These are phyloP conservation scores for Aspergillus sclerotiicarbonarius DNA, from an alignment of 495 filamentous ascomycete species.

Conservation along the genomic window DNA sequence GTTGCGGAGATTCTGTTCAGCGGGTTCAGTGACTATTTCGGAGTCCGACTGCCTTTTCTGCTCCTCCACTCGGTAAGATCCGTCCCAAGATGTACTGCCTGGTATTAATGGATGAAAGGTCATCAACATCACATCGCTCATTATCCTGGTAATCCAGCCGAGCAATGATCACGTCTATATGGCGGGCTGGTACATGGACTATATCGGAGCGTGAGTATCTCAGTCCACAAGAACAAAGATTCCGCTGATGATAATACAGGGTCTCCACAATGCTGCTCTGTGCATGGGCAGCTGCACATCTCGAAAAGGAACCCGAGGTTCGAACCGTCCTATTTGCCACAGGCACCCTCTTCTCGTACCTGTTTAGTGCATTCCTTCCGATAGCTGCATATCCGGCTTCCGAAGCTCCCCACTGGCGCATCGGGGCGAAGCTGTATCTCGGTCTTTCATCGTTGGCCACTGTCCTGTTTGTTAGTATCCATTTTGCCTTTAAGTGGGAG, in stretches of 20 bases:
- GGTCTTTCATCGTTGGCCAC: slow-evolving; percentile 9
- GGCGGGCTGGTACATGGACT: slow-evolving; percentile 19
- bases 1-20: slow-evolving; percentile 19
- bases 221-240: background rate
- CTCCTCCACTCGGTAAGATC: slow-evolving; percentile 15
- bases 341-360: slow-evolving; percentile 18
- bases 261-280: slow-evolving; percentile 21
- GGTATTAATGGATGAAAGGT: too few species aligned
- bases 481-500: slow-evolving; percentile 9
- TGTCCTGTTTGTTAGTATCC: slow-evolving; percentile 12
- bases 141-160: slow-evolving; percentile 14
- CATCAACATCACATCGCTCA: slow-evolving; percentile 16
- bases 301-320: slow-evolving; percentile 16
- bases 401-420: slow-evolving; percentile 17
- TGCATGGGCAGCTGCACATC: slow-evolving; percentile 18
- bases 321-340: slow-evolving; percentile 21
- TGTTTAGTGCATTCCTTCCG: slow-evolving; percentile 16
- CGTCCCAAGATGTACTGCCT: too few species aligned
- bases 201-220: slow-evolving; percentile 19
- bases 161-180: slow-evolving; percentile 11
- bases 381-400: slow-evolving; percentile 16
- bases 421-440: slow-evolving; percentile 17
- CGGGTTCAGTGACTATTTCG: slow-evolving; percentile 17
- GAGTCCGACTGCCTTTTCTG: slow-evolving; percentile 15
- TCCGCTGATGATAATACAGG: background rate